Conservation (phyloP, 1,284 basidiomycete genomes). For the Cryptococcus neoformans region DNA sequence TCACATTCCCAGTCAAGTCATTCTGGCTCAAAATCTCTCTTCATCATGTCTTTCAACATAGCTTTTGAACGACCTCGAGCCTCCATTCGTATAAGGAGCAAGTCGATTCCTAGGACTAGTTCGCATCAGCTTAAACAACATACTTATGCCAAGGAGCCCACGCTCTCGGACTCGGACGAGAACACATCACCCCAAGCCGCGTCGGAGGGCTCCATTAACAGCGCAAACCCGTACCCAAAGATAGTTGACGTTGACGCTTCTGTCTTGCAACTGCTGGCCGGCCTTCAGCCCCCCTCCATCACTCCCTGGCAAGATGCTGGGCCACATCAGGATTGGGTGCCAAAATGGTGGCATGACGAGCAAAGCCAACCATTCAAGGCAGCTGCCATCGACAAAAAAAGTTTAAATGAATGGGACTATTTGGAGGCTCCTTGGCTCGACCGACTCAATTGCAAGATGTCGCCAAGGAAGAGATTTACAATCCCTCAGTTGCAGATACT, state of each 20-base stretch:
- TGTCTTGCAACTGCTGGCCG: neutral
- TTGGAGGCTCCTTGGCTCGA: neutral
- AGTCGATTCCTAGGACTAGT: too few species aligned
- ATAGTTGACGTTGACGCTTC: neutral
- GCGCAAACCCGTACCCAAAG: too few species aligned
- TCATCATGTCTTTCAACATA: too few species aligned
- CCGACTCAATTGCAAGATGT: neutral
- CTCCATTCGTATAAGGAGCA: too few species aligned
- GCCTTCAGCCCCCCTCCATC: neutral
- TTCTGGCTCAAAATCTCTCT: too few species aligned
- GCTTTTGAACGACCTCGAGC: too few species aligned
- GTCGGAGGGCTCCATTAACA: too few species aligned
- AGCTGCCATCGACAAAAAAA: neutral
- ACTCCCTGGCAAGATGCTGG: neutral
- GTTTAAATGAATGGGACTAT: neutral
- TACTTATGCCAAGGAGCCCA: too few species aligned
- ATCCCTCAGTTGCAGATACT: slow-evolving; percentile 2
- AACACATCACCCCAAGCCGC: too few species aligned
- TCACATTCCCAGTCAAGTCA: too few species aligned
- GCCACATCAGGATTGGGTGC: neutral
- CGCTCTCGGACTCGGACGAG: too few species aligned
- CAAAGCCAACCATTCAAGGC: neutral
- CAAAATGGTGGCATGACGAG: neutral
- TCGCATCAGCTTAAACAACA: too few species aligned
- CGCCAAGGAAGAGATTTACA: neutral